These are phyloP conservation scores for Coemansia sp. DNA, from an alignment of 192 early-diverging fungal genomes.

Conservation along the genomic window DNA sequence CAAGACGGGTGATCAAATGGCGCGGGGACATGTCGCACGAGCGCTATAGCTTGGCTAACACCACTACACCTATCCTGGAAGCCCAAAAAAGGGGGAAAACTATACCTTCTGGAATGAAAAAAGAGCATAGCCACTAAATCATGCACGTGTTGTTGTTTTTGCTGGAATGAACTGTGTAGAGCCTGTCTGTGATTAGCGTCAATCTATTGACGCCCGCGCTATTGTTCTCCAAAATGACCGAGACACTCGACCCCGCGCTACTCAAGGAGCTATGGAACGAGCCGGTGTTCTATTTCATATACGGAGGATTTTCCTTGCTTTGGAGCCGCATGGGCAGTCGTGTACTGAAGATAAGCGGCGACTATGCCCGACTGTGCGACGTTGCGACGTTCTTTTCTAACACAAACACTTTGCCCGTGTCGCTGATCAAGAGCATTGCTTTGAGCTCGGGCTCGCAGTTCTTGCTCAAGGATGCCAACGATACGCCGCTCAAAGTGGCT, in stretches of 20 bases:
- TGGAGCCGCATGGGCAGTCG: conserved; percentile 49
- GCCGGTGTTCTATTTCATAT: conserved; percentile 60
- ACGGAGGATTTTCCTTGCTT: conserved; percentile 48
- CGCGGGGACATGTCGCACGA: neutral
- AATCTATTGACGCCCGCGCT: conserved; percentile 77
- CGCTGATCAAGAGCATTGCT: conserved; percentile 65
- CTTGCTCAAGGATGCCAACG: conserved; percentile 49
- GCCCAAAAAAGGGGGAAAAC: neutral
- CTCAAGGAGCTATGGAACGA: conserved; percentile 75
- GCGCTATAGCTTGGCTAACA: neutral
- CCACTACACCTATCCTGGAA: neutral
- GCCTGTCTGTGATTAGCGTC: conserved; percentile 63
- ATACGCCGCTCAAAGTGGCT: conserved; percentile 53
- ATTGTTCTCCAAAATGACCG: conserved; percentile 74
- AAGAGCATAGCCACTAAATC: conserved; percentile 4
- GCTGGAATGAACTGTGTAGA: conserved; percentile 30
- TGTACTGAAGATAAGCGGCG: conserved; percentile 46
- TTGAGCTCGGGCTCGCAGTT: conserved; percentile 52
- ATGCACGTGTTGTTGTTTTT: conserved; percentile 5
- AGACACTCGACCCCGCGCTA: conserved; percentile 64
- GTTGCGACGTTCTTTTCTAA: conserved; percentile 72
- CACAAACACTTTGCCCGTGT: conserved; percentile 75
- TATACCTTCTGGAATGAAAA: neutral
- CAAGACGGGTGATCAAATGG: neutral
- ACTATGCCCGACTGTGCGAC: conserved; percentile 64